Conservation (phyloP, 192 early-diverging fungal genomes). For the Allomyces arbusculus region DNA sequence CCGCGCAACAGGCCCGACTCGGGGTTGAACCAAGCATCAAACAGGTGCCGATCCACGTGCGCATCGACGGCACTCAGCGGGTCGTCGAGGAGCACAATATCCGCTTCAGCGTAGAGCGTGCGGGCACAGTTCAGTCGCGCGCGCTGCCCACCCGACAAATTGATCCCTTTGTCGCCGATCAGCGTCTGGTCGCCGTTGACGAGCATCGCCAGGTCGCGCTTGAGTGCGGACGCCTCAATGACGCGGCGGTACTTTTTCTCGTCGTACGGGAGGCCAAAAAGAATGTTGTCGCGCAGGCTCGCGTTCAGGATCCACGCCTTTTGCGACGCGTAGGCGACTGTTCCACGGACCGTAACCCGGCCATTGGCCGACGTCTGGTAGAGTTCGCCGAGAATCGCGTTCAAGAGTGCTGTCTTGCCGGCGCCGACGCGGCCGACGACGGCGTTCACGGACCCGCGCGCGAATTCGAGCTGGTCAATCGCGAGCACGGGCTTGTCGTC, state of each 20-base stretch:
- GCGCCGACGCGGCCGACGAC: too few relatives aligned
- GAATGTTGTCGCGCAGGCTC: conserved; percentile 54
- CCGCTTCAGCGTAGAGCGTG: conserved; percentile 40
- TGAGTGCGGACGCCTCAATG: conserved; percentile 63
- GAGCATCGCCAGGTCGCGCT: conserved; percentile 71
- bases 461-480: too few relatives aligned
- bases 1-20: conserved; percentile 22
- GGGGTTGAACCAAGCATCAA: conserved; percentile 31
- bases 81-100: conserved; percentile 48
- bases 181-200: conserved; percentile 65
- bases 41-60: conserved; percentile 37
- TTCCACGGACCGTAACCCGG: too few relatives aligned
- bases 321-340: too few relatives aligned
- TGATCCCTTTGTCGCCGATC: conserved; percentile 47
- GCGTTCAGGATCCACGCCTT: conserved; percentile 45
- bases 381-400: too few relatives aligned
- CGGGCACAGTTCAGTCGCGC: conserved; percentile 43
- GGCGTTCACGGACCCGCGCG: too few relatives aligned
- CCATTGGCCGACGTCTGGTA: too few relatives aligned
- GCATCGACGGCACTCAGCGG: conserved; percentile 44
- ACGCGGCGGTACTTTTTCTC: conserved; percentile 26
- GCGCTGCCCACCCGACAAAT: conserved; percentile 38
- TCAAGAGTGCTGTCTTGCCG: too few relatives aligned
- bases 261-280: conserved; percentile 50
- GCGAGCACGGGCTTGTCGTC: too few relatives aligned